Evolutionary conservation across 352 stramenopile species (phyloP).

Genomic region (Phytophthora megakarya): DNA sequence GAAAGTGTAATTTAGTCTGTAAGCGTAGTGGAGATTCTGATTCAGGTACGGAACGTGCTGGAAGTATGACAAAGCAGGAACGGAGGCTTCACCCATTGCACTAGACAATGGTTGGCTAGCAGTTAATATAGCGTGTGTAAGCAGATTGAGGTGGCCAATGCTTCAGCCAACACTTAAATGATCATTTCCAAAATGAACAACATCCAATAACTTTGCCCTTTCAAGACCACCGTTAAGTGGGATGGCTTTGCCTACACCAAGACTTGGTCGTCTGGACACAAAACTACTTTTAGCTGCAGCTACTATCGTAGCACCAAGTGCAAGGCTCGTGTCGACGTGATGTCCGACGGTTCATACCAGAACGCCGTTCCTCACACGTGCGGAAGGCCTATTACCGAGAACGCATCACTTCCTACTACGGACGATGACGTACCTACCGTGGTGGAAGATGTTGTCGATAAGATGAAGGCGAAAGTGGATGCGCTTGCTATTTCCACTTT

Average conservation of each 20-base stretch:
- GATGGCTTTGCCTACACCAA: constrained; percentile 10
- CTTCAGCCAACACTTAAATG: background rate
- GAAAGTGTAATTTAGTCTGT: too few relatives aligned
- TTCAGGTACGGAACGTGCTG: too few relatives aligned
- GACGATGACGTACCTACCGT: background rate
- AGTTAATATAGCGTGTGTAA: too few relatives aligned
- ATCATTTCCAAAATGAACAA: constrained; percentile 16
- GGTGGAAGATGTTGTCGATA: constrained; percentile 3
- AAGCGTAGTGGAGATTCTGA: too few relatives aligned
- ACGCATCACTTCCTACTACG: background rate
- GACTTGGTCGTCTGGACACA: constrained; percentile 4
- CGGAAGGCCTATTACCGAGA: background rate
- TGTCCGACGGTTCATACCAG: constrained; percentile 6
- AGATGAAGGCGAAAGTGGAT: constrained; percentile 9
- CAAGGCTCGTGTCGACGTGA: constrained; percentile 14
- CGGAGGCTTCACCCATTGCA: too few relatives aligned
- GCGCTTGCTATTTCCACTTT: constrained; percentile 2
- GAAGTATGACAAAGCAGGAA: too few relatives aligned
- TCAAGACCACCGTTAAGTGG: constrained; percentile 11
- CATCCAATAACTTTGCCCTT: constrained; percentile 7
- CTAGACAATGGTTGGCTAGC: background rate
- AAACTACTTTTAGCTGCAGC: constrained; percentile 14
- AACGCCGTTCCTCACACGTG: constrained; percentile 6
- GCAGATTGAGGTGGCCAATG: background rate
- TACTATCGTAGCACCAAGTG: constrained; percentile 6